Conservation (phyloP, 805 yeast genomes). For the Teunomyces funiuensis region DNA sequence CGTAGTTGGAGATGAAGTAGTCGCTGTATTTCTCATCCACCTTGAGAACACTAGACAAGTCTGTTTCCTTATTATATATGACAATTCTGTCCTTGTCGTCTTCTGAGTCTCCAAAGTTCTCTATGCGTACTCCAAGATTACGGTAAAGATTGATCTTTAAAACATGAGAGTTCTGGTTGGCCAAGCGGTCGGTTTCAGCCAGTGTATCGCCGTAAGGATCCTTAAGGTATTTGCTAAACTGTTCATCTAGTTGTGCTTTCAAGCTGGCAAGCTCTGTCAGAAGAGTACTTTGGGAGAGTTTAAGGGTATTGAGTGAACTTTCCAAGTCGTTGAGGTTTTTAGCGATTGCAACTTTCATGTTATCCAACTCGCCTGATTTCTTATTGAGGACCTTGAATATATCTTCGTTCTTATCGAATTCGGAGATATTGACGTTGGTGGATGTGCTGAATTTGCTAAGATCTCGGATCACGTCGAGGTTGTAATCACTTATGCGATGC, state of each 20-base stretch:
- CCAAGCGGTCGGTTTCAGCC: conserved; percentile 28
- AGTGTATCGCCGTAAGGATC: conserved; percentile 28
- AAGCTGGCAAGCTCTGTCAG: conserved; percentile 38
- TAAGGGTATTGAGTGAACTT: conserved; percentile 36
- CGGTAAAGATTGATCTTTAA: conserved; percentile 61
- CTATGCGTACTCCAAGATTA: conserved; percentile 56
- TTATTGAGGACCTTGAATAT: conserved; percentile 26
- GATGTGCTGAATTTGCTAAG: conserved; percentile 21
- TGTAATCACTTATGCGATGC: conserved; percentile 21
- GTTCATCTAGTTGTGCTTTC: conserved; percentile 7
- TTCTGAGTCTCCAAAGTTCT: conserved; percentile 22
- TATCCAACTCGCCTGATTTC: conserved; percentile 39
- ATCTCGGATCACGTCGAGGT: conserved; percentile 15
- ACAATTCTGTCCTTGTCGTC: conserved; percentile 37
- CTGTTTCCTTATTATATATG: conserved; percentile 48
- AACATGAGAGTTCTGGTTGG: conserved; percentile 43
- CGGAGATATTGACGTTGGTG: conserved; percentile 13
- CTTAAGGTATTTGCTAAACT: conserved; percentile 5
- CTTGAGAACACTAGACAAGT: conserved; percentile 49
- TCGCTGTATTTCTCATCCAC: conserved; percentile 59
- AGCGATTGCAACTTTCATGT: conserved; percentile 50
- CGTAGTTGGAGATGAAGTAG: conserved; percentile 68
- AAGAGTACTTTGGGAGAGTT: conserved; percentile 35
- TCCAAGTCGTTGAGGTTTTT: conserved; percentile 52
- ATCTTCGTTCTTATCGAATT: conserved; percentile 16